Evolutionary conservation across 225 moss, liverwort and hornwort species (phyloP).

Genomic region (Sphagnum tenellum): DNA sequence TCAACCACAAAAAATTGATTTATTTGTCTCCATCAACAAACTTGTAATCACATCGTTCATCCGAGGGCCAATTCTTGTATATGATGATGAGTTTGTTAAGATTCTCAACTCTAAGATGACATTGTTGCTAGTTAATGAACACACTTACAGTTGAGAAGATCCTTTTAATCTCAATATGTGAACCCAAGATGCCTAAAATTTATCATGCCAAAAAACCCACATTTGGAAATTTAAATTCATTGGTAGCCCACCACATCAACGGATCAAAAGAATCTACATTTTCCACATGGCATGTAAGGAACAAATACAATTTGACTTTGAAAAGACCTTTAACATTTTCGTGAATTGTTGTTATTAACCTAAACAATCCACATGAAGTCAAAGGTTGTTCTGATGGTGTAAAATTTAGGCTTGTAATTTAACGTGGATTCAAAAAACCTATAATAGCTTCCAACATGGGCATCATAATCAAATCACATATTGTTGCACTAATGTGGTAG

Average conservation of each 20-base stretch:
- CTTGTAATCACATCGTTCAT: not conserved
- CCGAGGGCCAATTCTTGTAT: not conserved
- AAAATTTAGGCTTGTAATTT: not conserved
- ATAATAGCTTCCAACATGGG: not conserved
- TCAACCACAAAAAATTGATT: not conserved
- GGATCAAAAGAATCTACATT: not conserved
- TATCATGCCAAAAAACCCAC: not conserved
- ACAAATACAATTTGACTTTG: not conserved
- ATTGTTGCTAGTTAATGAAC: not conserved
- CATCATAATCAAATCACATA: not conserved
- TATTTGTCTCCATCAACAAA: not conserved
- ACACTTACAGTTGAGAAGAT: not conserved
- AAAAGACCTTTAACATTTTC: not conserved
- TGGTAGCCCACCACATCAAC: not conserved
- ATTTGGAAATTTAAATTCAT: not conserved
- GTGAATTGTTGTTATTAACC: too few relatives aligned
- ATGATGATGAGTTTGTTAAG: not conserved
- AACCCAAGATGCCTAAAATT: not conserved
- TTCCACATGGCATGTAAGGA: not conserved
- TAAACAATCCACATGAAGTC: not conserved
- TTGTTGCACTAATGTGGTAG: too few relatives aligned
- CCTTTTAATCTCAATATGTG: not conserved
- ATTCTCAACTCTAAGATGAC: not conserved
- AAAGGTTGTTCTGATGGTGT: not conserved
- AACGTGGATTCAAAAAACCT: not conserved